Percentiles rank a stretch among this genome's conserved stretches.
These are phyloP conservation scores for Arthrobotrys entomopaga DNA, from an alignment of 2,329 filamentous ascomycete genomes.

Conservation along the genomic window DNA sequence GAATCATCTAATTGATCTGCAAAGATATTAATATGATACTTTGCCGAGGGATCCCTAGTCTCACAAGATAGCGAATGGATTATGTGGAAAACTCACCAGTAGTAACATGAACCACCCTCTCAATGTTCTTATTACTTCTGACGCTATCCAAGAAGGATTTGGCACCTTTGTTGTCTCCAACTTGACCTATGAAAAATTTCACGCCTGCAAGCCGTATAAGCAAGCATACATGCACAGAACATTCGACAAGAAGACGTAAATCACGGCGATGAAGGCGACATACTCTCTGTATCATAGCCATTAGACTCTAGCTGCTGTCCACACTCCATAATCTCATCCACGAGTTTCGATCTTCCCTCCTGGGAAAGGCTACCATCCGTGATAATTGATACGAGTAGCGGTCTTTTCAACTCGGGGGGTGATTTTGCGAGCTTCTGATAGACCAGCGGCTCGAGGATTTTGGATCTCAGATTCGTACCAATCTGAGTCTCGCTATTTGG, in stretches of 20 bases:
- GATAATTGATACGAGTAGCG: slow-evolving; percentile 54
- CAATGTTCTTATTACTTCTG: slow-evolving; percentile 16
- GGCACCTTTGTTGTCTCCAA: slow-evolving; percentile 36
- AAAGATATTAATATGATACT: neutral
- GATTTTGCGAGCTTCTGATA: slow-evolving; percentile 29
- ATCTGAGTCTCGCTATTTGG: slow-evolving; percentile 36
- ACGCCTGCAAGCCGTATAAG: slow-evolving; percentile 38
- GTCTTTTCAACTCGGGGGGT: slow-evolving; percentile 22
- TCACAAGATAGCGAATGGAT: neutral
- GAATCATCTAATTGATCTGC: slow-evolving; percentile 35
- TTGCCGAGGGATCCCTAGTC: too few relatives aligned
- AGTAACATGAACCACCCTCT: slow-evolving; percentile 50
- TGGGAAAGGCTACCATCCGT: slow-evolving; percentile 52
- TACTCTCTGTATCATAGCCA: slow-evolving; percentile 39
- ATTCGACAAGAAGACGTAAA: too few relatives aligned
- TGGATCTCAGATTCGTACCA: slow-evolving; percentile 47
- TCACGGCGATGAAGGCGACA: too few relatives aligned
- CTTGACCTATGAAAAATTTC: slow-evolving; percentile 50
- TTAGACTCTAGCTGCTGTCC: slow-evolving; percentile 35
- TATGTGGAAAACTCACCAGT: slow-evolving; percentile 20
- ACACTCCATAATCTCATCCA: slow-evolving; percentile 43
- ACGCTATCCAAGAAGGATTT: slow-evolving; percentile 38
- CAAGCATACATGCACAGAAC: neutral
- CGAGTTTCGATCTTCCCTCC: slow-evolving; percentile 25
- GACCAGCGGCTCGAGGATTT: slow-evolving; percentile 55